A percentile compares a stretch with the other conserved stretches of the same genome.
Conservation (phyloP, 768 basidiomycete genomes). For the Pisolithus microcarpus region DNA sequence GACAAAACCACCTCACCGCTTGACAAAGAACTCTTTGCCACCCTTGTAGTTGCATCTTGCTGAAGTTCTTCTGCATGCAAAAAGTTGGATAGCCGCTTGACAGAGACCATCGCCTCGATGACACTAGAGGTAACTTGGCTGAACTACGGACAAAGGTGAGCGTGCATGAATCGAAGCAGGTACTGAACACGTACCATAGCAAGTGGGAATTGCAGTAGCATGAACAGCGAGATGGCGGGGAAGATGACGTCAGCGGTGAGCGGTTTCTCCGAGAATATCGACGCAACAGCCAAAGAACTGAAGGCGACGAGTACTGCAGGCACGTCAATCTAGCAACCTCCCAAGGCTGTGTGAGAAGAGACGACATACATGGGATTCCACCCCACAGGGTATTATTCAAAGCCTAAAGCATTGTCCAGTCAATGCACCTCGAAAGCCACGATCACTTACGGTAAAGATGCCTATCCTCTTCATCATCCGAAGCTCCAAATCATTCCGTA, state of each 20-base stretch:
- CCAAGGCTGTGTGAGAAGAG: background rate
- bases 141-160: slow-evolving; percentile 35
- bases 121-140: slow-evolving; percentile 70
- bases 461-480: slow-evolving; percentile 80
- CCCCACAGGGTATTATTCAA: slow-evolving; percentile 58
- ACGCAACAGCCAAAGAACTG: slow-evolving; percentile 73
- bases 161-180: background rate
- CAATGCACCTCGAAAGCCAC: background rate
- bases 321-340: background rate
- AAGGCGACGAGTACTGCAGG: slow-evolving; percentile 62
- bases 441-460: slow-evolving; percentile 47
- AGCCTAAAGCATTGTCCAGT: slow-evolving; percentile 31
- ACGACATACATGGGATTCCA: slow-evolving; percentile 48
- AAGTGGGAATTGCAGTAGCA: slow-evolving; percentile 80
- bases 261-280: slow-evolving; percentile 52
- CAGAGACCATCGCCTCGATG: slow-evolving; percentile 81
- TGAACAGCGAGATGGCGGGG: slow-evolving; percentile 89
- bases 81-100: slow-evolving; percentile 71
- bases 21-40: slow-evolving; percentile 35
- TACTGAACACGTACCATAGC: slow-evolving; percentile 53
- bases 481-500: slow-evolving; percentile 78
- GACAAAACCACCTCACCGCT: slow-evolving; percentile 64
- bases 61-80: slow-evolving; percentile 77
- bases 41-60: slow-evolving; percentile 57
- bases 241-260: slow-evolving; percentile 90